A percentile compares a stretch with the other conserved stretches of the same genome.
Evolutionary conservation across 805 yeast genomes (phyloP).

Genomic region (Saccharomycopsis sp.): DNA sequence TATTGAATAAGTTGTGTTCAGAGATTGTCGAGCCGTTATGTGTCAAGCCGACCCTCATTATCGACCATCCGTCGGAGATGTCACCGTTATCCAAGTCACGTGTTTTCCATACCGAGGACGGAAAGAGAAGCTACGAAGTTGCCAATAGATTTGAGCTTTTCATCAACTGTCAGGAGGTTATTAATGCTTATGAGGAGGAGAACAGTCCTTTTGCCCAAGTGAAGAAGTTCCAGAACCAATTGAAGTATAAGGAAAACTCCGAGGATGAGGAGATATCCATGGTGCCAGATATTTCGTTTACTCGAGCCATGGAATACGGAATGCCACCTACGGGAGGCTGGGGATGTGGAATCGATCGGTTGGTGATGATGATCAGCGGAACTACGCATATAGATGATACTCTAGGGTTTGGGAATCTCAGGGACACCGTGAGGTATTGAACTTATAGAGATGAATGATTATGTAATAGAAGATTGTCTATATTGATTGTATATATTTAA

Average conservation of each 20-base stretch:
- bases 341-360: conserved; percentile 99
- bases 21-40: conserved; percentile 62
- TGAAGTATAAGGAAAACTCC: conserved; percentile 36
- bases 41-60: conserved; percentile 59
- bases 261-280: conserved; percentile 53
- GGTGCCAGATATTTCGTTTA: conserved; percentile 65
- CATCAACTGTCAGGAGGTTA: conserved; percentile 71
- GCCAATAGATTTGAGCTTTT: conserved; percentile 82
- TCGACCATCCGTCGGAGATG: conserved; percentile 75
- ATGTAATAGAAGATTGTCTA: no score
- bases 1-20: conserved; percentile 60
- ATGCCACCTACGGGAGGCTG: conserved; percentile 99
- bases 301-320: conserved; percentile 81
- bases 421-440: conserved; percentile 61
- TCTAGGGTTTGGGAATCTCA: conserved; percentile 64
- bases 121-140: conserved; percentile 30
- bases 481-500: no score
- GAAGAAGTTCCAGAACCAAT: conserved; percentile 57
- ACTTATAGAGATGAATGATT: no score
- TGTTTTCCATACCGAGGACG: conserved; percentile 26
- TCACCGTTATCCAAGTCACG: conserved; percentile 84
- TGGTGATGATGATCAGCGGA: conserved; percentile 72
- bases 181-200: conserved; percentile 95
- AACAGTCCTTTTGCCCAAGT: conserved; percentile 74
- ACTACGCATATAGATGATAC: conserved; percentile 67